Base-by-base conservation (phyloP, 371 early-diverging fungal species). In the Capillidium heterosporum region DNA sequence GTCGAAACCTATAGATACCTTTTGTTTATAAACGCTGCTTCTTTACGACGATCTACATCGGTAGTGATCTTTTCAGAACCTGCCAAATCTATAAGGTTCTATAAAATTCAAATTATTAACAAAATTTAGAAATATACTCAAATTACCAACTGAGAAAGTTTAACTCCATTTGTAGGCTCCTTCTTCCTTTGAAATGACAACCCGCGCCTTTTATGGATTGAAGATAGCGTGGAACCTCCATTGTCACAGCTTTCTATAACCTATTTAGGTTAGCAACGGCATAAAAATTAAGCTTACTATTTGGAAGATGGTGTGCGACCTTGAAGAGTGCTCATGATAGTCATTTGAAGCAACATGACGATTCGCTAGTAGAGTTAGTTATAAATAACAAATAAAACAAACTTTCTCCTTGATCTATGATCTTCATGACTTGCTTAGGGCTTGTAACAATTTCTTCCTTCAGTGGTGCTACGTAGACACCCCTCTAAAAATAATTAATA, bases 21-120 rank as follows among this genome's bases (percentile, higher is more conserved):
- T 65, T 86, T 92, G 71, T 97, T 97, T 64, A 97, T 97, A 63
- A 72, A 85, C 10, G 88, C 82, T 10, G 93, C 91, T 70, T 97
- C 98, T 67, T 89, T 87, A 26, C 92, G 74, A 28, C 94, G 63
- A 7, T 84, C 83, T 35, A 75, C 69, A 58, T 83, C 75, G 17
- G 80, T 71, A 2, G 82, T 66, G 1, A 84, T 83, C 64, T 91
- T 85, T 71, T 97, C 97, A 17, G 90, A 89, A 32, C 97, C 97
- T 19, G 97, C 95, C 60, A 97, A 68, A 71, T 96, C 97, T 59
- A 93, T 88, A 50, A 96, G 66, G 61, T 84, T 89, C 71, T 79
- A 64, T 8, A 24, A 41, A 52, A 58, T 49, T 57, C n/a, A 1
- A 55, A 48, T 32, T 35, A 32, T 21, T 32, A 17, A 54, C 49